Evolutionary conservation across 441 rosid species (phyloP), one percentile per base, ranked within the genome.

Genomic region (Rhodomyrtus psidioides): DNA sequence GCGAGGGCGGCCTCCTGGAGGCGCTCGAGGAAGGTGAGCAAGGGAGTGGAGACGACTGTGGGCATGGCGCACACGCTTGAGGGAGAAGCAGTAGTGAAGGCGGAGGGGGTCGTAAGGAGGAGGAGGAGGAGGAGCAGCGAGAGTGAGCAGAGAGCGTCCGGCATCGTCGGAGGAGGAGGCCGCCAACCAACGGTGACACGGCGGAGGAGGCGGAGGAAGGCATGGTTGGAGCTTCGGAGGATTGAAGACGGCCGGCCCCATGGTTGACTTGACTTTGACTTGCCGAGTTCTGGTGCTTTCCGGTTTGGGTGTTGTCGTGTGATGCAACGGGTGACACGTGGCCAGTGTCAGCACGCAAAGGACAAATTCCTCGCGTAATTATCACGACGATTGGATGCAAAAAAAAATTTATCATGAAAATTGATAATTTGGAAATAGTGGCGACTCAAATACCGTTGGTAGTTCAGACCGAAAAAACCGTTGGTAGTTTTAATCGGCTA

Each of bases 21-120:
- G 19, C 89, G 89, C 88, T 93, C 91, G 42, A 97, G 97, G 88
- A 97, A 94, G 13, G 84, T 27, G 74, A 96, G 86, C 60, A 96
- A 81, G 0, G 92, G 90, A 9, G 89, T 24, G 59, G 84, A 82
- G 84, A 60, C 23, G 10, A 39, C 83, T 1, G 96, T 84, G 14
- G 84, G 82, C 30, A 91, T 88, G 0, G 3, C 12, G 27, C n/a
- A 23, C 0, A 0, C 1, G 49, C 17, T 49, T 0, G 2, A 0
- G 0, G 27, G 84, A 28, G 46, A 34, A 49, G 14, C 60, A 7
- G 42, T 55, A 0, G 56, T 39, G 59, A 82, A 55, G 83, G 83
- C 17, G 83, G 46, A 53, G 26, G 42, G 26, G 53, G 30, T 49
- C 27, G 62, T 51, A 9, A 55, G 81, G n/a, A 55, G 59, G 39